phyloP scores from a whole-genome alignment of 495 filamentous ascomycete species.

The Trichoderma virens region DNA sequence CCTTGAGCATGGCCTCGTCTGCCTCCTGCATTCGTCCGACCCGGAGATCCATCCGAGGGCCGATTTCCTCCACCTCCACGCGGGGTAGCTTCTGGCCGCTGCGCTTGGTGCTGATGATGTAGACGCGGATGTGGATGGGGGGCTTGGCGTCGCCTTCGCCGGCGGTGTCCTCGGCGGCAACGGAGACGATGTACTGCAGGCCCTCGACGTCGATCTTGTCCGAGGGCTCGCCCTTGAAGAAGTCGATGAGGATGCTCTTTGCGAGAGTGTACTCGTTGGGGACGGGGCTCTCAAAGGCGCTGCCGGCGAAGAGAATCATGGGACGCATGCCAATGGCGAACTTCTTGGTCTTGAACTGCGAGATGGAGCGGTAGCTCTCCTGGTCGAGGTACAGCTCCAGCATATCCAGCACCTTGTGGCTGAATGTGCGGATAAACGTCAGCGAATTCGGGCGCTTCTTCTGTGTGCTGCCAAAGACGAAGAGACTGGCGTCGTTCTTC shows the following conservation, averaged over 20 bases:
- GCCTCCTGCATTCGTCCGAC: conserved; percentile 74
- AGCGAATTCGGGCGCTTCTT: conserved; percentile 93
- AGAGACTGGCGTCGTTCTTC: conserved; percentile 83
- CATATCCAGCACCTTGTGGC: conserved; percentile 85
- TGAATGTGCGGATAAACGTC: conserved; percentile 75
- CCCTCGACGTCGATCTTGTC: conserved; percentile 87
- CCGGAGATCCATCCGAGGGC: conserved; percentile 89
- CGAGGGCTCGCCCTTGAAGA: conserved; percentile 63
- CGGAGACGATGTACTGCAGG: conserved; percentile 75
- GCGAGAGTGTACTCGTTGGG: conserved; percentile 67
- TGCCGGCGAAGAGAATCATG: conserved; percentile 79
- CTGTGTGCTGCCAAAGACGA: conserved; percentile 68
- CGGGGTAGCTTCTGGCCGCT: conserved; percentile 80
- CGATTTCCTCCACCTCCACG: conserved; percentile 92
- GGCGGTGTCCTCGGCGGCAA: conserved; percentile 67
- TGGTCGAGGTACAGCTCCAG: conserved; percentile 74
- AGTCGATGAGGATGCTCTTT: conserved; percentile 81
- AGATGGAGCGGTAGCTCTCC: conserved; percentile 54
- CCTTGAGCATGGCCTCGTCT: conserved; percentile 71
- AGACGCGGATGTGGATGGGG: conserved; percentile 71
- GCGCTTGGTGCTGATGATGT: conserved; percentile 74
- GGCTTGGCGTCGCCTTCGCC: conserved; percentile 48
- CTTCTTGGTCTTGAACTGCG: conserved; percentile 76
- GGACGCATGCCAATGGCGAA: conserved; percentile 78
- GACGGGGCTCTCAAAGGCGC: conserved; percentile 69